These are phyloP conservation scores for Nakaseomyces sp. DNA, from an alignment of 1,139 yeast species.

Conservation along the genomic window DNA sequence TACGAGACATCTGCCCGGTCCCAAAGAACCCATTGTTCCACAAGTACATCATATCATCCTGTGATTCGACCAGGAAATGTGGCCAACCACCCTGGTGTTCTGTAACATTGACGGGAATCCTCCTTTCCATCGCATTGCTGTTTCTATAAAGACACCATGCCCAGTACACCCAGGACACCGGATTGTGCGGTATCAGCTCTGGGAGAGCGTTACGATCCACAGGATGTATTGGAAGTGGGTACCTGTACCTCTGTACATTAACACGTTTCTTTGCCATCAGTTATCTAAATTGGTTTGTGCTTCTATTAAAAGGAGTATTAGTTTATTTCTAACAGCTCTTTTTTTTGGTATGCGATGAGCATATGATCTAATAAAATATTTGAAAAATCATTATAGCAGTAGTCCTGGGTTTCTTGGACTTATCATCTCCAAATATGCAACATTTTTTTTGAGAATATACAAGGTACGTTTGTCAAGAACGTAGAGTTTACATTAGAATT, in stretches of 20 bases:
- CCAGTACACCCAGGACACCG: constrained; percentile 50
- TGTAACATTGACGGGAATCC: constrained; percentile 17
- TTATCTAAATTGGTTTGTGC: background rate
- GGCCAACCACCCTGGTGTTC: constrained; percentile 11
- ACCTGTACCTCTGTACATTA: constrained; percentile 28
- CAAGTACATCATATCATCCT: constrained; percentile 43
- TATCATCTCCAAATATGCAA: background rate
- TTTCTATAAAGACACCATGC: constrained; percentile 31
- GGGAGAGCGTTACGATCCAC: constrained; percentile 35
- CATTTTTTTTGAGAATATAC: background rate
- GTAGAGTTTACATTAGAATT: too few relatives aligned
- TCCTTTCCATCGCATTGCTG: constrained; percentile 11
- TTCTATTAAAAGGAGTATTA: too few relatives aligned
- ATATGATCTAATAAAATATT: too few relatives aligned
- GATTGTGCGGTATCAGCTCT: constrained; percentile 44
- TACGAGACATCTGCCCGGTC: constrained; percentile 78
- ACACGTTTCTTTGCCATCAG: constrained; percentile 29
- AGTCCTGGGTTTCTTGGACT: too few relatives aligned
- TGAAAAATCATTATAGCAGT: too few relatives aligned
- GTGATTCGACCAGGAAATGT: constrained; percentile 36
- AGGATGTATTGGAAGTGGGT: constrained; percentile 36
- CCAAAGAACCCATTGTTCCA: constrained; percentile 94
- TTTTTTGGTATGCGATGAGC: too few relatives aligned
- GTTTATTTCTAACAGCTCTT: too few relatives aligned
- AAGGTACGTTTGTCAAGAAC: background rate